Evolutionary conservation across 495 filamentous ascomycete species (phyloP).

Genomic region (Apodospora peruviana): DNA sequence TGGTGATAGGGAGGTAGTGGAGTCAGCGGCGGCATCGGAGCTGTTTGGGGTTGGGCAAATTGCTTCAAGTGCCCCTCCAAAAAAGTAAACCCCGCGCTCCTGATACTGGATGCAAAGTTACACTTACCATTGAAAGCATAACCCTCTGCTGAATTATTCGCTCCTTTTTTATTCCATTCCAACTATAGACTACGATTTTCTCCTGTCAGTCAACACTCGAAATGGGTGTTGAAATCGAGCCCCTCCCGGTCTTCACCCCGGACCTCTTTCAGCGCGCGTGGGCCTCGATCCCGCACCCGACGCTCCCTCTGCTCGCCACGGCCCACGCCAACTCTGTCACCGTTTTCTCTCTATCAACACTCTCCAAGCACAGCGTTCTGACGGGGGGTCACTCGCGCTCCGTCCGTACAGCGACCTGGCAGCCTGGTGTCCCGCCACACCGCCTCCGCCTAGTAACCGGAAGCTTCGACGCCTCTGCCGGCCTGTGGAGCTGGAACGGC

Average conservation of each 20-base stretch:
- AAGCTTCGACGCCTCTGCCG: conserved; percentile 84
- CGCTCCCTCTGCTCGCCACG: conserved; percentile 82
- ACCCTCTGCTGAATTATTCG: background rate
- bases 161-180: background rate
- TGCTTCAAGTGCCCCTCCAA: no score
- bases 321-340: conserved; percentile 79
- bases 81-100: conserved; percentile 17
- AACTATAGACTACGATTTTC: no score
- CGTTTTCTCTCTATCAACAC: conserved; percentile 77
- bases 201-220: background rate
- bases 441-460: conserved; percentile 76
- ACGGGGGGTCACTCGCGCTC: conserved; percentile 85
- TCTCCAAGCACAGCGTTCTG: conserved; percentile 70
- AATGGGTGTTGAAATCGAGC: conserved; percentile 6
- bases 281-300: conserved; percentile 79
- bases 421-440: conserved; percentile 57
- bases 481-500: conserved; percentile 74
- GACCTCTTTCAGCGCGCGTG: conserved; percentile 79
- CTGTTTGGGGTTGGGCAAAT: no score
- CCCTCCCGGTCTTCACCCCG: conserved; percentile 51
- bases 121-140: no score
- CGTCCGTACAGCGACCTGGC: conserved; percentile 77
- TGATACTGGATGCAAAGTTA: background rate
- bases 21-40: conserved; percentile 21
- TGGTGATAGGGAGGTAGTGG: conserved; percentile 6